phyloP scores from a whole-genome alignment of 345 rosid species.

The Geranium brycei region DNA sequence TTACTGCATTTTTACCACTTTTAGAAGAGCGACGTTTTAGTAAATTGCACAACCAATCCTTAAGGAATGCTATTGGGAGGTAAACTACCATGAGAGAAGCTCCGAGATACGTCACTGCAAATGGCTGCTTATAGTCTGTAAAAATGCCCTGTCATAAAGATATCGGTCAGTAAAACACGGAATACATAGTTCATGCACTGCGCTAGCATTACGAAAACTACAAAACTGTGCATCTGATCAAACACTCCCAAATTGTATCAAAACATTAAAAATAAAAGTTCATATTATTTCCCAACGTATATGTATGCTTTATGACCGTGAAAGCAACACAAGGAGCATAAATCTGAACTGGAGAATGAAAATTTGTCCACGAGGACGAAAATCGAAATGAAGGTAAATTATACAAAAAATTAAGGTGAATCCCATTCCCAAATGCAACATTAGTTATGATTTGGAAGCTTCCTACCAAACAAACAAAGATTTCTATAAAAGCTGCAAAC shows the following conservation, averaged over 20 bases:
- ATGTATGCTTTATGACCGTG: too few relatives aligned
- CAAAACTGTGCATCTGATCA: not conserved
- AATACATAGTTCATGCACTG: not conserved
- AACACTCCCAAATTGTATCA: not conserved
- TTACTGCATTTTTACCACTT: conserved; percentile 32
- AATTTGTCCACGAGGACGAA: too few relatives aligned
- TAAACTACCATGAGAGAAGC: conserved; percentile 95
- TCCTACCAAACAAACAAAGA: too few relatives aligned
- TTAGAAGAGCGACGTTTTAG: conserved; percentile 37
- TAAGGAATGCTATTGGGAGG: conserved; percentile 83
- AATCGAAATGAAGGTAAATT: too few relatives aligned
- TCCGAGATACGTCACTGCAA: conserved; percentile 97
- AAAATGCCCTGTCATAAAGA: conserved; percentile 63
- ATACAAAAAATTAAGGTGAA: too few relatives aligned
- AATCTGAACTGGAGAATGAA: too few relatives aligned
- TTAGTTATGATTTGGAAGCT: too few relatives aligned
- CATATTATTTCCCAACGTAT: too few relatives aligned
- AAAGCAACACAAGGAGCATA: too few relatives aligned
- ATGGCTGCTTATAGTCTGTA: conserved; percentile 82
- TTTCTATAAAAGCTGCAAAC: too few relatives aligned
- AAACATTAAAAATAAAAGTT: not conserved
- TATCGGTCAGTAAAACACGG: conserved; percentile 6
- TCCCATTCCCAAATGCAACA: too few relatives aligned
- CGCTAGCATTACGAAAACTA: not conserved
- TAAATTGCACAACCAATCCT: conserved; percentile 64